A percentile compares a stretch with the other conserved stretches of the same genome.
Conservation (phyloP, 352 stramenopile genomes). For the Globisporangium carolinianum region DNA sequence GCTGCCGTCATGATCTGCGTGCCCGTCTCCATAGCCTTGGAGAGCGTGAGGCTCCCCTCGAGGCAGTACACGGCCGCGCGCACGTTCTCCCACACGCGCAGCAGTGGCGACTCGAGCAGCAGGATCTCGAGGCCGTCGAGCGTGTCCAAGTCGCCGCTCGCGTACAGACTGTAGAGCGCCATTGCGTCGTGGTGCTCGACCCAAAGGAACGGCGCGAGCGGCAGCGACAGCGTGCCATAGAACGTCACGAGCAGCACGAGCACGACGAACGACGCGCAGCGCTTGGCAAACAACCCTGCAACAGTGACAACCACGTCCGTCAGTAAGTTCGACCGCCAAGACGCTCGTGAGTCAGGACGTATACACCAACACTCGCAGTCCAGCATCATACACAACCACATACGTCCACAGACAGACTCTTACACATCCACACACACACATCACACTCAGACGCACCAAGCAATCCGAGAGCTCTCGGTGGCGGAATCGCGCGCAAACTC, state of each 20-base stretch:
- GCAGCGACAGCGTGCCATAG: conserved; percentile 41
- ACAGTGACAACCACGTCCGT: too few species aligned
- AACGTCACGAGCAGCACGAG: conserved; percentile 41
- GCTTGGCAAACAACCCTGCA: conserved; percentile 46
- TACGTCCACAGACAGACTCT: neutral
- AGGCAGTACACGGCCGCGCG: conserved; percentile 67
- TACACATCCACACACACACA: conserved; percentile 2
- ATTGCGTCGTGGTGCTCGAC: conserved; percentile 34
- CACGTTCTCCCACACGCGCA: conserved; percentile 68
- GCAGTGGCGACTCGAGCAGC: conserved; percentile 56
- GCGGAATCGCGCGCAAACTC: conserved; percentile 45
- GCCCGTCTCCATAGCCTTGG: conserved; percentile 47
- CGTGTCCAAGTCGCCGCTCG: conserved; percentile 28
- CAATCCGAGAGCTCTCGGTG: conserved; percentile 30
- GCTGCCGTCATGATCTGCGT: conserved; percentile 51
- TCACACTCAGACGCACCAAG: conserved; percentile 8
- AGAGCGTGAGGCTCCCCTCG: conserved; percentile 54
- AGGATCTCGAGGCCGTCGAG: conserved; percentile 66
- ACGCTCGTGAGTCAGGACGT: too few species aligned
- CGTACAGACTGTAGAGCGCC: conserved; percentile 25
- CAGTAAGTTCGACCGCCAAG: too few species aligned
- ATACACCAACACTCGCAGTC: neutral
- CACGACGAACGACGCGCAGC: conserved; percentile 56
- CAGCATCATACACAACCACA: neutral
- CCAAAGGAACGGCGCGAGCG: conserved; percentile 49